Percentiles rank a stretch among this genome's conserved stretches.
phyloP scores from a whole-genome alignment of 2,329 filamentous ascomycete species.

The Onygena corvina region DNA sequence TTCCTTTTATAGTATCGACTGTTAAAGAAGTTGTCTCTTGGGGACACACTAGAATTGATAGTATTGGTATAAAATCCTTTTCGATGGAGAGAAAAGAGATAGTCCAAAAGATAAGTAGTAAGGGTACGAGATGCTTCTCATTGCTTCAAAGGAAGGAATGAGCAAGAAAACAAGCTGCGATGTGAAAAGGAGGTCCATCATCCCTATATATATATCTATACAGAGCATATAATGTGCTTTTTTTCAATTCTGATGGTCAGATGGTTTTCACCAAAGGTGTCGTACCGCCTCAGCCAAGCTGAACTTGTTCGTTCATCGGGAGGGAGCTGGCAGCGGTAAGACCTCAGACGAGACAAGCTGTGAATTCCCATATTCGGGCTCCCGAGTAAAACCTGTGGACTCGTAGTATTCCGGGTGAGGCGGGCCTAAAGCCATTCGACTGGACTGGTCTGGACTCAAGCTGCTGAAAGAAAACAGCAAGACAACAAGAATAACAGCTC shows the following conservation, averaged over 20 bases:
- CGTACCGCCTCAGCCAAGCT: background rate
- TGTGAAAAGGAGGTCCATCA: background rate
- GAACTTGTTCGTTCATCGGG: background rate
- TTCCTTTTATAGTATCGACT: background rate
- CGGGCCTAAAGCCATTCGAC: background rate
- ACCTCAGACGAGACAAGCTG: background rate
- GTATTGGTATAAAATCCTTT: too few species aligned
- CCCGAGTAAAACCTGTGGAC: background rate
- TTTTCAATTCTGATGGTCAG: background rate
- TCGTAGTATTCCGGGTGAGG: slow-evolving; percentile 1
- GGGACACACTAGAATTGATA: too few species aligned
- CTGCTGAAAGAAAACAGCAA: background rate
- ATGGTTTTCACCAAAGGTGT: background rate
- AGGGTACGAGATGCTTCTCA: background rate
- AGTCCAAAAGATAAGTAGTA: background rate
- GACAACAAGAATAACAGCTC: background rate
- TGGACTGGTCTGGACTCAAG: slow-evolving; percentile 2
- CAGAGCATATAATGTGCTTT: background rate
- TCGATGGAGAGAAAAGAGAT: too few species aligned
- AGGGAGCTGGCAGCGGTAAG: background rate
- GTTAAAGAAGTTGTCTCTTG: background rate
- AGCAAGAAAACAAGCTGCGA: background rate
- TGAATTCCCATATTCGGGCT: background rate
- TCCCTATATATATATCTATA: background rate
- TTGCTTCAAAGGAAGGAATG: background rate